Evolutionary conservation across 805 yeast species (phyloP).

Genomic region (Lachancea thermotolerans): DNA sequence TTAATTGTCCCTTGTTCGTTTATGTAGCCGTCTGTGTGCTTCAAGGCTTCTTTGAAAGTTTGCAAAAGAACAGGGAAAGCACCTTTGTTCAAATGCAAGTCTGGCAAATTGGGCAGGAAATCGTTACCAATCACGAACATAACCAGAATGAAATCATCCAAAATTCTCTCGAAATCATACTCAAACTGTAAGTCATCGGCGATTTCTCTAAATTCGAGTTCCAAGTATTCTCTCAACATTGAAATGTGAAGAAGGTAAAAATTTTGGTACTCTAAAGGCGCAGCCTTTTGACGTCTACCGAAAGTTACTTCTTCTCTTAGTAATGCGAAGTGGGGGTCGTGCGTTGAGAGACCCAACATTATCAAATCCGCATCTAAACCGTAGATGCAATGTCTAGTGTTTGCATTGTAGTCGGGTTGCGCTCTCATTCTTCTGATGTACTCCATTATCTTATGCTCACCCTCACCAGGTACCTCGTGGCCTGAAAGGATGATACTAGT

Average conservation of each 20-base stretch:
- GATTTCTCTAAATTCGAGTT: constrained; percentile 73
- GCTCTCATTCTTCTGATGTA: constrained; percentile 74
- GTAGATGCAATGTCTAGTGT: constrained; percentile 86
- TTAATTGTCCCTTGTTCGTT: constrained; percentile 80
- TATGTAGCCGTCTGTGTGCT: constrained; percentile 72
- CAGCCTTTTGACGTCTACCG: constrained; percentile 45
- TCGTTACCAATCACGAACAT: constrained; percentile 96
- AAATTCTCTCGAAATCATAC: constrained; percentile 77
- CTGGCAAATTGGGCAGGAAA: constrained; percentile 94
- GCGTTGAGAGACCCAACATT: constrained; percentile 84
- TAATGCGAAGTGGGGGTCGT: constrained; percentile 92
- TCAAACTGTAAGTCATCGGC: constrained; percentile 54
- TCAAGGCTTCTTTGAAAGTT: constrained; percentile 77
- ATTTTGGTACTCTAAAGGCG: constrained; percentile 64
- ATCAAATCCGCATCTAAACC: constrained; percentile 96
- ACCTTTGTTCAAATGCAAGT: constrained; percentile 86
- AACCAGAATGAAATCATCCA: constrained; percentile 89
- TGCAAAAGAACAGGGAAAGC: constrained; percentile 90
- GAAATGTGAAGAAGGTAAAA: constrained; percentile 81
- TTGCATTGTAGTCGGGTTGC: constrained; percentile 65
- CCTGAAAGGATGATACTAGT: constrained; percentile 77
- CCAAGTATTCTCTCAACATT: constrained; percentile 82
- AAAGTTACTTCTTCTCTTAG: constrained; percentile 93
- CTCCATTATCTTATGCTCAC: constrained; percentile 96
- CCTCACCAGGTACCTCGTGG: constrained; percentile 97